Base-by-base conservation (phyloP, 805 yeast genomes). In the Ogataea kodamae region DNA sequence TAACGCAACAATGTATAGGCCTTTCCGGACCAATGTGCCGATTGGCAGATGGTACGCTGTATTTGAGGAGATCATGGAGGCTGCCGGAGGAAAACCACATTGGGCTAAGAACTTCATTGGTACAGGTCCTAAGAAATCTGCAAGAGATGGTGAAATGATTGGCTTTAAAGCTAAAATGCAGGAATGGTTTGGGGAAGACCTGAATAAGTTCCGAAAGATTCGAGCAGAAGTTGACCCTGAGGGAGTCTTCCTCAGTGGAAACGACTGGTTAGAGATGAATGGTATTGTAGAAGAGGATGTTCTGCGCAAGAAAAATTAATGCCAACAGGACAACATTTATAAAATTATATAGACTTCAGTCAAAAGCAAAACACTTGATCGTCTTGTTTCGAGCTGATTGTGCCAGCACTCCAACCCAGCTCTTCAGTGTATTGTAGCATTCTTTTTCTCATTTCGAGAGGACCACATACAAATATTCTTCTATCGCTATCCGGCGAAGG, bases 101-200 rank as follows among this genome's bases (percentile, higher is more conserved):
- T 90, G 98, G 98, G 98, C 98, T 11, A 90, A 90, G 67, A 89
- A 88, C 60, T 90, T 87, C 58, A 66, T 84, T 37, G 95, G 95
- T 1, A 63, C 73, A 3, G 57, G 43, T 31, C 42, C 24, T 50
- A 54, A 52, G 3, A 73, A 69, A 25, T 66, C 63, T 35, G 62
- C 64, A 33, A 77, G 72, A 39, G 80, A 75, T 42, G 81, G 80
- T 42, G 78, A 81, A 40, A 84, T 87, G 92, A 68, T 78, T 48
- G 96, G 96, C 1, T 77, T 87, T 54, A 75, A 78, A 19, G 68
- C 72, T 6, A 74, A 74, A 40, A 75, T 86, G 63, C 65, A 68
- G 34, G 76, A 76, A 45, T 85, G 95, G 95, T 85, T 78, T 54
- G 95, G 92, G 8, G 74, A 78, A 6, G 80, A 79, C 46, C 67